Conservation (phyloP, 192 early-diverging fungal genomes). For the Mortierella antarctica region DNA sequence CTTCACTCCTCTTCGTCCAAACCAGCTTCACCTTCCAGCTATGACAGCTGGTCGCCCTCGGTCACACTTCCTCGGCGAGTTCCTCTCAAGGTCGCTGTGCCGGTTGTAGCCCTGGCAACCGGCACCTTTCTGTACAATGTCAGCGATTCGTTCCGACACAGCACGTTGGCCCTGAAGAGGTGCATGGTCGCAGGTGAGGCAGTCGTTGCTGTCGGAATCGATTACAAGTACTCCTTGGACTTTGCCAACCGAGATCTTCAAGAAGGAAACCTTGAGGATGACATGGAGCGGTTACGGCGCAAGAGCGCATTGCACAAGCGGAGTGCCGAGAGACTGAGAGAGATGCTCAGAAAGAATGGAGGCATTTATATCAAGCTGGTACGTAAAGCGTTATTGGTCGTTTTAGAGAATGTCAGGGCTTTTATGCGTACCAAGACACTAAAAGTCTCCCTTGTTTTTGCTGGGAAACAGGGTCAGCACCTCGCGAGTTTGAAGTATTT, state of each 20-base stretch:
- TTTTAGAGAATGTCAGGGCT: background rate
- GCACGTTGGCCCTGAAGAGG: slow-evolving; percentile 28
- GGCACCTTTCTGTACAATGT: slow-evolving; percentile 33
- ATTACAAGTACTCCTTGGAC: slow-evolving; percentile 49
- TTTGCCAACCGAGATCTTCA: slow-evolving; percentile 31
- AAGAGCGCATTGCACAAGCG: slow-evolving; percentile 44
- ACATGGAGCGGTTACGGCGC: slow-evolving; percentile 19
- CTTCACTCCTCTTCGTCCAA: background rate
- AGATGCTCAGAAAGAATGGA: slow-evolving; percentile 44
- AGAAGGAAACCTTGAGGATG: slow-evolving; percentile 26
- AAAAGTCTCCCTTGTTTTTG: background rate
- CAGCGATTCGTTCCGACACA: slow-evolving; percentile 41
- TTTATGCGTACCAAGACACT: background rate
- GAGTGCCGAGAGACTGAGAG: slow-evolving; percentile 38
- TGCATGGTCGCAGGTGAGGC: slow-evolving; percentile 41
- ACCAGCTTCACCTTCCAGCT: background rate
- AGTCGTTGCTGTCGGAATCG: slow-evolving; percentile 29
- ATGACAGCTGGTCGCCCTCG: slow-evolving; percentile 4
- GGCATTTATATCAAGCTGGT: slow-evolving; percentile 54
- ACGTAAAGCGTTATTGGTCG: background rate
- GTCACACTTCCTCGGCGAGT: slow-evolving; percentile 17
- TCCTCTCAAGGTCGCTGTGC: slow-evolving; percentile 25
- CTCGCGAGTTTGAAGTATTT: slow-evolving; percentile 67
- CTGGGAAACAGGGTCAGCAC: slow-evolving; percentile 37
- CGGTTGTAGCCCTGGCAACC: slow-evolving; percentile 9